A percentile compares a stretch with the other conserved stretches of the same genome.
phyloP scores from a whole-genome alignment of 2,329 filamentous ascomycete genomes.

The Coniella lustricola region DNA sequence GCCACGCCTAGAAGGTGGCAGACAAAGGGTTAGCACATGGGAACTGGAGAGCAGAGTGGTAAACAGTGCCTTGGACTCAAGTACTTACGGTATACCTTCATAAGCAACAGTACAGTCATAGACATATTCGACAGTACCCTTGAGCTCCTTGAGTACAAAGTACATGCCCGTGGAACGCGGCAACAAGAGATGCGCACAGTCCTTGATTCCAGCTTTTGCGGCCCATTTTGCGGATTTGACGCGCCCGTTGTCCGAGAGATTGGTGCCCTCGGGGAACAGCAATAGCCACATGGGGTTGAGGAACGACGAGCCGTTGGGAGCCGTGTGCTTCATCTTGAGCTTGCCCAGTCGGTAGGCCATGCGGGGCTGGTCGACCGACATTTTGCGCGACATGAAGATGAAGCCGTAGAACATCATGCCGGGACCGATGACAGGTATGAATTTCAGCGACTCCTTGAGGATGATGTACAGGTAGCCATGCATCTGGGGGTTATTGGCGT shows the following conservation, averaged over 20 bases:
- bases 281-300: slow-evolving; percentile 83
- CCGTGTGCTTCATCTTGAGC: slow-evolving; percentile 52
- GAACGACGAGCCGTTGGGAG: slow-evolving; percentile 47
- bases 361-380: slow-evolving; percentile 71
- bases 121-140: slow-evolving; percentile 68
- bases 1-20: slow-evolving; percentile 48
- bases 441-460: slow-evolving; percentile 78
- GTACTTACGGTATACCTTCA: slow-evolving; percentile 79
- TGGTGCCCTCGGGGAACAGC: slow-evolving; percentile 83
- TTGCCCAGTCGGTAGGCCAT: slow-evolving; percentile 67
- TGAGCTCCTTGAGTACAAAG: slow-evolving; percentile 72
- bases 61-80: not conserved
- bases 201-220: slow-evolving; percentile 63
- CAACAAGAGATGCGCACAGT: slow-evolving; percentile 67
- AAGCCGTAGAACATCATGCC: slow-evolving; percentile 84
- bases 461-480: slow-evolving; percentile 88
- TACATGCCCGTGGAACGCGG: slow-evolving; percentile 75
- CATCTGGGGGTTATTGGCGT: slow-evolving; percentile 66
- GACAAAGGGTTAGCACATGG: not conserved
- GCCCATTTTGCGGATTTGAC: slow-evolving; percentile 69
- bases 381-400: slow-evolving; percentile 87
- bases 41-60: not conserved
- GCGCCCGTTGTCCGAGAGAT: slow-evolving; percentile 64
- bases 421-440: slow-evolving; percentile 70
- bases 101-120: slow-evolving; percentile 96